Evolutionary conservation across 2,329 filamentous ascomycete genomes (phyloP).

Genomic region (Plectosphaerella cucumerina): DNA sequence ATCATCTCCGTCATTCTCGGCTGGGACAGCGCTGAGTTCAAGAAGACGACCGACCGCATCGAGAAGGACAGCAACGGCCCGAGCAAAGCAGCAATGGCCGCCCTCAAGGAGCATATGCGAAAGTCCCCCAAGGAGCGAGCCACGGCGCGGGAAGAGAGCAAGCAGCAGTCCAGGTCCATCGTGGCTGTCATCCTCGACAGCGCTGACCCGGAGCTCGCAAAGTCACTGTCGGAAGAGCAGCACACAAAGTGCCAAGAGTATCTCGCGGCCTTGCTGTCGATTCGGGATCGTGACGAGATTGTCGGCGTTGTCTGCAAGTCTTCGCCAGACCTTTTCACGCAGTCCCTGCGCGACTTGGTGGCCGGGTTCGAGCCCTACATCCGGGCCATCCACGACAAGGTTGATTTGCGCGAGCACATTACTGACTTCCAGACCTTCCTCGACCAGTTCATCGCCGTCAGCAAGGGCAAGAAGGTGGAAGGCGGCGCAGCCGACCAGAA

Average conservation of each 20-base stretch:
- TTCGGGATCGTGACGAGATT: slow-evolving; percentile 71
- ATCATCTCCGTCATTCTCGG: slow-evolving; percentile 70
- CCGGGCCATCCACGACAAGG: slow-evolving; percentile 62
- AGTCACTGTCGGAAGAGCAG: slow-evolving; percentile 51
- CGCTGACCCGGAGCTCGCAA: slow-evolving; percentile 38
- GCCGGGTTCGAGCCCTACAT: slow-evolving; percentile 72
- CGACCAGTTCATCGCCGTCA: slow-evolving; percentile 63
- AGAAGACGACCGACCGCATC: slow-evolving; percentile 59
- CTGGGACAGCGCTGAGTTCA: slow-evolving; percentile 70
- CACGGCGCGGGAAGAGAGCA: slow-evolving; percentile 52
- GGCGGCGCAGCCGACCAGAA: slow-evolving; percentile 25
- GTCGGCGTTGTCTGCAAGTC: slow-evolving; percentile 62
- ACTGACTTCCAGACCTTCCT: slow-evolving; percentile 65
- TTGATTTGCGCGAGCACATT: slow-evolving; percentile 68
- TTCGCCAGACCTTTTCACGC: slow-evolving; percentile 69
- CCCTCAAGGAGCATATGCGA: slow-evolving; percentile 55
- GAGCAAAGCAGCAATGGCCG: slow-evolving; percentile 56
- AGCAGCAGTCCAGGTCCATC: slow-evolving; percentile 51
- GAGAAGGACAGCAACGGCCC: slow-evolving; percentile 57
- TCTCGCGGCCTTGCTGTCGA: slow-evolving; percentile 64
- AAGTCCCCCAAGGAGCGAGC: slow-evolving; percentile 53
- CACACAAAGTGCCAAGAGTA: slow-evolving; percentile 66
- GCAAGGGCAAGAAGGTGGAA: slow-evolving; percentile 35
- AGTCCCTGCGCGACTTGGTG: slow-evolving; percentile 59
- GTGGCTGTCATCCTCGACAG: slow-evolving; percentile 60